These are phyloP conservation scores for Grammothele lineata DNA, from an alignment of 768 basidiomycete genomes.

Conservation along the genomic window DNA sequence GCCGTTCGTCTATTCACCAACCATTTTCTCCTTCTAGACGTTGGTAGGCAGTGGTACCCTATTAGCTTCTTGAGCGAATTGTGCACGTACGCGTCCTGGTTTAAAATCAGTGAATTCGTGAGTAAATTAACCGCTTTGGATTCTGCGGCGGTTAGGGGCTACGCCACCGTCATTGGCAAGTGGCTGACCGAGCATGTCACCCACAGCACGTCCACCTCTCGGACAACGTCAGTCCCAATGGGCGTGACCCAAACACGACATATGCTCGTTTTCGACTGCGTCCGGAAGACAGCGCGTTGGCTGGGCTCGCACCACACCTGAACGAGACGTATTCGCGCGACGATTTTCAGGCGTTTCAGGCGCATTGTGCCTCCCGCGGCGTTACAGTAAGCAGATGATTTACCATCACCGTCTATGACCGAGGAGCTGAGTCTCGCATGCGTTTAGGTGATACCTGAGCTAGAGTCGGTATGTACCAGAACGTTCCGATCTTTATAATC, in stretches of 20 bases:
- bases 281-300: constrained; percentile 18
- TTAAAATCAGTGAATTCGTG: constrained; percentile 27
- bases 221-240: constrained; percentile 20
- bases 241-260: constrained; percentile 6
- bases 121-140: too few relatives aligned
- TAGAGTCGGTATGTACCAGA: constrained; percentile 19
- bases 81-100: constrained; percentile 25
- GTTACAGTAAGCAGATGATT: constrained; percentile 16
- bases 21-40: constrained; percentile 18
- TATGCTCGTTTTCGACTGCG: constrained; percentile 27
- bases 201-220: constrained; percentile 25
- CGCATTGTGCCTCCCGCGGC: constrained; percentile 20
- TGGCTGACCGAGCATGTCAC: too few relatives aligned
- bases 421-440: neutral
- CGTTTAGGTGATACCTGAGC: constrained; percentile 21
- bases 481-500: neutral
- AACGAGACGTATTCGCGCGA: constrained; percentile 25
- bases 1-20: neutral
- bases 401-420: neutral
- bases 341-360: constrained; percentile 25
- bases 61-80: constrained; percentile 22
- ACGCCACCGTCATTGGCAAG: constrained; percentile 2
- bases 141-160: neutral
- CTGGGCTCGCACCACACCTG: constrained; percentile 21
- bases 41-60: constrained; percentile 24